phyloP scores from a whole-genome alignment of 305 asterid species.

The Andrographis paniculata region DNA sequence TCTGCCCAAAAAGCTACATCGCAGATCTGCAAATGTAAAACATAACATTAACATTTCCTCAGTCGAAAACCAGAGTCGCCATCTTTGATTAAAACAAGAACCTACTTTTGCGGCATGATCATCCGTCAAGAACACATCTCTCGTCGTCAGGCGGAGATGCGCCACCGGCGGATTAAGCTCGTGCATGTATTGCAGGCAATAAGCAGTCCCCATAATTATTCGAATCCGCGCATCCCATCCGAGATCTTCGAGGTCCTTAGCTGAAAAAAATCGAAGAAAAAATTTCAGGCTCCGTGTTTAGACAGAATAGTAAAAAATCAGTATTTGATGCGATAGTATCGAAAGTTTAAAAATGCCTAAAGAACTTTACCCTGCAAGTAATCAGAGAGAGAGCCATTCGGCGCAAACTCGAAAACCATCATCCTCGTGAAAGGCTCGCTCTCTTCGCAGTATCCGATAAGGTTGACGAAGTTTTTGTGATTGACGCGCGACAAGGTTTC shows the following conservation, averaged over 20 bases:
- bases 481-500: constrained; percentile 70
- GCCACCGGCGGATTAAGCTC: constrained; percentile 62
- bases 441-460: constrained; percentile 91
- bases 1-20: constrained; percentile 73
- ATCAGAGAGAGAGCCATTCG: constrained; percentile 77
- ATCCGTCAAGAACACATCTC: constrained; percentile 59
- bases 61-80: background rate
- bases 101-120: constrained; percentile 94
- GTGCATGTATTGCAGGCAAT: constrained; percentile 86
- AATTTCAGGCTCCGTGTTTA: background rate
- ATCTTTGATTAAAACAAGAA: background rate
- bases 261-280: constrained; percentile 29
- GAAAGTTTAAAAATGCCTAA: background rate
- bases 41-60: too few relatives aligned
- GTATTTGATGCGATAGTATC: too few relatives aligned
- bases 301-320: too few relatives aligned
- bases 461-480: constrained; percentile 88
- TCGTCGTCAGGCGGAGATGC: constrained; percentile 43
- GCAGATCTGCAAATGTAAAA: constrained; percentile 37
- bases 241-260: constrained; percentile 72
- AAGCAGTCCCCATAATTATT: constrained; percentile 74
- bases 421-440: constrained; percentile 77
- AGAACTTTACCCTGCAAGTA: constrained; percentile 69
- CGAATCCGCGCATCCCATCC: constrained; percentile 89
- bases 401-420: constrained; percentile 98